phyloP scores from a whole-genome alignment of 176 grass and related monocot genomes.

The Aegilops speltoides region DNA sequence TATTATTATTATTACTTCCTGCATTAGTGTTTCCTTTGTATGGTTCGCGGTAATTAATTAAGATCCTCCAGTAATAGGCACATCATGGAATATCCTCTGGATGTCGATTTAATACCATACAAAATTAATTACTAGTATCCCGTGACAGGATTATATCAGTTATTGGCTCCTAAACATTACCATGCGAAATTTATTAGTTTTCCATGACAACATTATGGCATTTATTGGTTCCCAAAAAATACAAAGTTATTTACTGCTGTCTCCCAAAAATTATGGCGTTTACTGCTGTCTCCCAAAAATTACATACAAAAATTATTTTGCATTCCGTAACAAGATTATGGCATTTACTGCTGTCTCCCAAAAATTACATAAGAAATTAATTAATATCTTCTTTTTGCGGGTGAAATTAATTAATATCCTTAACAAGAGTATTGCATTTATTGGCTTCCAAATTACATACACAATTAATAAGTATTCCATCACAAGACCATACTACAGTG shows the following conservation, averaged over 20 bases:
- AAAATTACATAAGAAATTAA: neutral
- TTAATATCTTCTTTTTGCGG: neutral
- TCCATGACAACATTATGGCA: neutral
- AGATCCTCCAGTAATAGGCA: too few species aligned
- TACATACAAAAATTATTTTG: too few species aligned
- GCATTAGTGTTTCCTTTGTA: too few species aligned
- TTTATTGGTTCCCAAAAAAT: neutral
- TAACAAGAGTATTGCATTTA: neutral
- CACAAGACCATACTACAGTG: neutral
- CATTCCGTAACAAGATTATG: too few species aligned
- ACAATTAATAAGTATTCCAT: neutral
- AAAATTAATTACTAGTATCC: neutral
- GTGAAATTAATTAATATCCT: neutral
- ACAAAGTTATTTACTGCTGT: neutral
- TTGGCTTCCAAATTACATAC: neutral
- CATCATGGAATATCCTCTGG: too few species aligned
- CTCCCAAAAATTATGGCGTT: too few species aligned
- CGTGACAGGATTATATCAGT: neutral
- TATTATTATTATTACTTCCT: too few species aligned
- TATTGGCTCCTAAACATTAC: neutral
- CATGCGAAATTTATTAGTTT: neutral
- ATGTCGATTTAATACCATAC: neutral
- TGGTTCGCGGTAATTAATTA: too few species aligned
- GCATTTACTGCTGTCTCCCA: too few species aligned
- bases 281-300: too few species aligned